A percentile compares a stretch with the other conserved stretches of the same genome.
These are phyloP conservation scores for Hortiboletus flavorubellus DNA, from an alignment of 768 basidiomycete species.

Conservation along the genomic window DNA sequence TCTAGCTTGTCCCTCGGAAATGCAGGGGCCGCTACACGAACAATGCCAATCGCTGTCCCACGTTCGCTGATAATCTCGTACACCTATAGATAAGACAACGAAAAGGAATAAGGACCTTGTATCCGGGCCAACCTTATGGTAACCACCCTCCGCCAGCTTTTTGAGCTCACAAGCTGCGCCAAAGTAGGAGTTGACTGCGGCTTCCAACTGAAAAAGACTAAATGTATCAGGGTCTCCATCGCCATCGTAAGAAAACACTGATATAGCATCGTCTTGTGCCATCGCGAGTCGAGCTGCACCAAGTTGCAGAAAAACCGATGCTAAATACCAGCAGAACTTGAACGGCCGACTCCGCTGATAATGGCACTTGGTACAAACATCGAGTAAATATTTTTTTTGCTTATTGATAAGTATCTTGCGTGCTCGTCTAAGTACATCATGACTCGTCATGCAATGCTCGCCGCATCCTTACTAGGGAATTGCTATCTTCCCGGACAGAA, in stretches of 20 bases:
- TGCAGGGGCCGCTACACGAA: background rate
- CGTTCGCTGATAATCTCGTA: background rate
- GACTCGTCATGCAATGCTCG: too few relatives aligned
- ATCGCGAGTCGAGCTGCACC: background rate
- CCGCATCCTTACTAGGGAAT: too few relatives aligned
- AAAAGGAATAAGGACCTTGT: background rate
- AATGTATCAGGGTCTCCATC: background rate
- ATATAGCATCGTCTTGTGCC: background rate
- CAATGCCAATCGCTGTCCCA: background rate
- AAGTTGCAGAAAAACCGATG: too few relatives aligned
- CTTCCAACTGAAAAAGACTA: background rate
- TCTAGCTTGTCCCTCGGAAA: conserved; percentile 4
- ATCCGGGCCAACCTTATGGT: background rate
- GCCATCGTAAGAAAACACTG: background rate
- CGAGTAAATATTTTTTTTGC: too few relatives aligned
- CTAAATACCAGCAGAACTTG: too few relatives aligned
- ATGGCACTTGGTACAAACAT: too few relatives aligned
- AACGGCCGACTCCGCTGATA: too few relatives aligned
- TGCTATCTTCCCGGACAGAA: too few relatives aligned
- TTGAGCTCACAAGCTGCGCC: background rate
- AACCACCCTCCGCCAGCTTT: background rate
- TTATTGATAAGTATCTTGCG: too few relatives aligned
- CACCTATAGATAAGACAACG: background rate
- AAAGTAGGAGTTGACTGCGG: background rate
- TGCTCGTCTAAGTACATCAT: too few relatives aligned